phyloP scores from a whole-genome alignment of 1,284 basidiomycete species.

The Moesziomyces antarcticus region DNA sequence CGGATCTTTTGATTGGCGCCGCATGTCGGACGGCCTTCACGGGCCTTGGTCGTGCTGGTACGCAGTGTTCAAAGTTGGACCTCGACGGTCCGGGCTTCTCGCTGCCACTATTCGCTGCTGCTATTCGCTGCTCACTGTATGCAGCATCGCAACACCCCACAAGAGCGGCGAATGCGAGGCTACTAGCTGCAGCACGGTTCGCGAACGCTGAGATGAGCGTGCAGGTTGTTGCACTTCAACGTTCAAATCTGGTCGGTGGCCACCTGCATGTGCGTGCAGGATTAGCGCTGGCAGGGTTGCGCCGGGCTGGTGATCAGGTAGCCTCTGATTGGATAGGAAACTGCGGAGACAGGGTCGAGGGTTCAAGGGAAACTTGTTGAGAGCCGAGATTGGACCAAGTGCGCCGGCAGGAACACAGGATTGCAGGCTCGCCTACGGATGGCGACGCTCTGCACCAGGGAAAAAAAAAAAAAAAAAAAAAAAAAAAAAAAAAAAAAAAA shows the following conservation, averaged over 20 bases:
- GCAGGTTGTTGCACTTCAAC: not conserved
- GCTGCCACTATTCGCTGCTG: too few species aligned
- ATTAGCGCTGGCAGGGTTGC: not conserved
- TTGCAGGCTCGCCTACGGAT: not conserved
- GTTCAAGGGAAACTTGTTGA: not conserved
- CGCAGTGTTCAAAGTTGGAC: too few species aligned
- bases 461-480: not conserved
- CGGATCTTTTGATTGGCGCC: slow-evolving; percentile 17
- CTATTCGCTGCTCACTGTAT: too few species aligned
- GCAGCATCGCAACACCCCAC: too few species aligned
- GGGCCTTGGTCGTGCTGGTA: too few species aligned
- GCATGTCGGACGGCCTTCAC: not conserved
- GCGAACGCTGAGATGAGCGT: too few species aligned
- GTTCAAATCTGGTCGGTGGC: too few species aligned
- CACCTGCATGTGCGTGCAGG: not conserved
- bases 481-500: not conserved
- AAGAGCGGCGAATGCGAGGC: too few species aligned
- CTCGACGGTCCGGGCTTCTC: too few species aligned
- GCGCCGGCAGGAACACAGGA: not conserved
- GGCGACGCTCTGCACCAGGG: not conserved
- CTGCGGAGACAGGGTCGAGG: not conserved
- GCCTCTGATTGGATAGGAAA: not conserved
- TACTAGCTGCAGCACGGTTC: too few species aligned
- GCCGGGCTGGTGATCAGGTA: not conserved
- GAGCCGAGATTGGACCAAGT: too few species aligned